Conservation (phyloP, 1,284 basidiomycete genomes). For the Boletellus sp. region DNA sequence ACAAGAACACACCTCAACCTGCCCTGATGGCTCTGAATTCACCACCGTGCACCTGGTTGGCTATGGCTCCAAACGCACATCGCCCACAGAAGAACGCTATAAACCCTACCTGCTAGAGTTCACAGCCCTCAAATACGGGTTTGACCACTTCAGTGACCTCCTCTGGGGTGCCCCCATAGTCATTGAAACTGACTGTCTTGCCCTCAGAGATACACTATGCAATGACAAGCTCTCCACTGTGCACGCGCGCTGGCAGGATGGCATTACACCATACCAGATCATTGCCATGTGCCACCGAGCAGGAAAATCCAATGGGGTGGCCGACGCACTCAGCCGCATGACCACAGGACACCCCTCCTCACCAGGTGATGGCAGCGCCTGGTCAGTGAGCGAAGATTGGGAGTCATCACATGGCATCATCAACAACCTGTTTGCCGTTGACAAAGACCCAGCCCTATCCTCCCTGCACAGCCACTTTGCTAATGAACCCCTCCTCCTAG, state of each 20-base stretch:
- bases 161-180: conserved; percentile 5
- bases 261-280: not conserved
- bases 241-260: not conserved
- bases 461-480: not conserved
- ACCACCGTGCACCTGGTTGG: not conserved
- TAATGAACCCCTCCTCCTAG: conserved; percentile 5
- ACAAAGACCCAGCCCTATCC: not conserved
- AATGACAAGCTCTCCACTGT: not conserved
- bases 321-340: not conserved
- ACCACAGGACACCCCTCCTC: not conserved
- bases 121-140: conserved; percentile 2
- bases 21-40: not conserved
- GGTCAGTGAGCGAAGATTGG: not conserved
- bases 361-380: not conserved
- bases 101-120: conserved; percentile 12
- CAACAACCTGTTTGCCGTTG: not conserved
- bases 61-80: conserved; percentile 6
- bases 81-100: not conserved
- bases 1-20: not conserved
- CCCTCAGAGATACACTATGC: not conserved
- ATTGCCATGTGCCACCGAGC: not conserved
- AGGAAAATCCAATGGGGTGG: not conserved
- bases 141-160: conserved; percentile 9
- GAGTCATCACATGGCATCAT: not conserved
- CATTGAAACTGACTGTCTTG: not conserved